A percentile compares a stretch with the other conserved stretches of the same genome.
These are phyloP conservation scores for Camelina hispida DNA, from an alignment of 345 rosid genomes.

Conservation along the genomic window DNA sequence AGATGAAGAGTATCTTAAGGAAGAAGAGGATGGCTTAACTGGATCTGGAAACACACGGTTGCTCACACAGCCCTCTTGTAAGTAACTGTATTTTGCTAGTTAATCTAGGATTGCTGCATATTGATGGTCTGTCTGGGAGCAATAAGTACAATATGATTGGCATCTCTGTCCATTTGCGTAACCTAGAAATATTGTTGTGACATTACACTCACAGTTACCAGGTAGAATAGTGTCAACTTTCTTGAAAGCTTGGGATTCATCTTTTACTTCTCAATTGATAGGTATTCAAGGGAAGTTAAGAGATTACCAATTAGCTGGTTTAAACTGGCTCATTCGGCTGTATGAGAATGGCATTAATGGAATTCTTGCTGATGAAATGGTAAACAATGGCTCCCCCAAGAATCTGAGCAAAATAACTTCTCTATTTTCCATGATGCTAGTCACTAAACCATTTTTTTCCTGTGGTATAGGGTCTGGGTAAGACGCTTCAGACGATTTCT, in stretches of 20 bases:
- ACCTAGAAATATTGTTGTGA: conserved; percentile 11
- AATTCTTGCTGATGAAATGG: conserved; percentile 98
- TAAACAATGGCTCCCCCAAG: conserved; percentile 33
- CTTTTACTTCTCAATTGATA: conserved; percentile 37
- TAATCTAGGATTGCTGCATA: conserved; percentile 7
- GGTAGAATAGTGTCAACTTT: not conserved
- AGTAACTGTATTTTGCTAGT: conserved; percentile 31
- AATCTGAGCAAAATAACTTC: conserved; percentile 3
- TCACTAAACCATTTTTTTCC: not conserved
- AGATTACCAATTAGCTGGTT: conserved; percentile 97
- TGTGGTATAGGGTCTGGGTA: conserved; percentile 85
- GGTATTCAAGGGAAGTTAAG: conserved; percentile 98
- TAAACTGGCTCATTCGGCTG: conserved; percentile 94
- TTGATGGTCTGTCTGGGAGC: conserved; percentile 6
- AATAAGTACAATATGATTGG: conserved; percentile 9
- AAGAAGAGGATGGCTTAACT: conserved; percentile 85
- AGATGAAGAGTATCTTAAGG: conserved; percentile 97
- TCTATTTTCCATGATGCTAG: conserved; percentile 7
- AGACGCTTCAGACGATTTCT: conserved; percentile 97
- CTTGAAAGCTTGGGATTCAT: conserved; percentile 18
- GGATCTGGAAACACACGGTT: conserved; percentile 86
- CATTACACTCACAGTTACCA: not conserved
- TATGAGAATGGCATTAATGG: conserved; percentile 98
- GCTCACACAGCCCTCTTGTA: conserved; percentile 96
- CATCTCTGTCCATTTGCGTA: not conserved